phyloP scores from a whole-genome alignment of 1,284 basidiomycete species.

The Trichosporon inkin region DNA sequence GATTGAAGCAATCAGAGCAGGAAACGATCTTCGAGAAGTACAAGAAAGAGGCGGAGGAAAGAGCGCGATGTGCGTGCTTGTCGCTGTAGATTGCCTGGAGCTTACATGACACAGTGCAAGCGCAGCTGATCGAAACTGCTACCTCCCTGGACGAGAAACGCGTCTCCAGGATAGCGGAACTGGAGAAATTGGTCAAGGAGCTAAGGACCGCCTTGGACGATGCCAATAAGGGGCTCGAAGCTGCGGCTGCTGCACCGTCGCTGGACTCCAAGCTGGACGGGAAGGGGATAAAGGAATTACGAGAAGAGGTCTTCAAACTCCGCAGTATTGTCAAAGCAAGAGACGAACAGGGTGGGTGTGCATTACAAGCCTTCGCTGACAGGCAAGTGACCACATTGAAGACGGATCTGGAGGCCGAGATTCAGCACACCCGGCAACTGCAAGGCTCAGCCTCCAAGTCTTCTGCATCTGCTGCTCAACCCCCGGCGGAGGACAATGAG shows the following conservation, averaged over 20 bases:
- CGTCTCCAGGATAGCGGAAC: conserved; percentile 26
- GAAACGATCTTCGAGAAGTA: conserved; percentile 41
- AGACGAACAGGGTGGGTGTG: conserved; percentile 39
- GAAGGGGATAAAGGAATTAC: conserved; percentile 39
- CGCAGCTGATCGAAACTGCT: conserved; percentile 40
- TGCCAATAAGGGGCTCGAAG: conserved; percentile 8
- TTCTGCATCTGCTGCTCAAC: background rate
- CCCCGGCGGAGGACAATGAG: conserved; percentile 6
- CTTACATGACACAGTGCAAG: conserved; percentile 35
- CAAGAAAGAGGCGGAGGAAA: conserved; percentile 36
- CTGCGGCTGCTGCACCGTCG: conserved; percentile 10
- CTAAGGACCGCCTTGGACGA: conserved; percentile 21
- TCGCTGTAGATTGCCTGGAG: no score
- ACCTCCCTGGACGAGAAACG: conserved; percentile 40
- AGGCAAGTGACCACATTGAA: conserved; percentile 31
- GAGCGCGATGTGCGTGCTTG: conserved; percentile 33
- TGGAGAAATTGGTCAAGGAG: conserved; percentile 37
- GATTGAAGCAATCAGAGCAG: conserved; percentile 29
- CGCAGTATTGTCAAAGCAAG: conserved; percentile 30
- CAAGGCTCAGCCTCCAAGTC: conserved; percentile 15
- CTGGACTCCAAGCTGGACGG: conserved; percentile 24
- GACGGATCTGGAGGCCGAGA: conserved; percentile 44
- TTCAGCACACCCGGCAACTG: conserved; percentile 37
- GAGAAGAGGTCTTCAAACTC: conserved; percentile 34
- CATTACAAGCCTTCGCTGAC: background rate